Conservation (phyloP, 805 yeast species). For the Starmerella bacillaris region DNA sequence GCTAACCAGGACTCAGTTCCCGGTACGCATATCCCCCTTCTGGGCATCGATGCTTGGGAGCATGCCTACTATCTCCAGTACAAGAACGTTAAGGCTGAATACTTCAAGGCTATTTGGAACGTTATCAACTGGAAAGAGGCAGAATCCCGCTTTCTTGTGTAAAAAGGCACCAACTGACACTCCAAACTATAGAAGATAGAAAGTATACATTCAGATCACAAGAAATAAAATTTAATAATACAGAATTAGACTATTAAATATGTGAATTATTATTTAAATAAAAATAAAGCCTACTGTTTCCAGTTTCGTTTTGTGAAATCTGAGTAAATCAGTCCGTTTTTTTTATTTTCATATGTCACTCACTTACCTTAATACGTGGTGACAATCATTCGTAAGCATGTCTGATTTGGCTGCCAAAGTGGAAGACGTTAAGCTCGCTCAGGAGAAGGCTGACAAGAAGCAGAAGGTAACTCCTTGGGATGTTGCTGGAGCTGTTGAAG, state of each 20-base stretch:
- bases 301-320: too few relatives aligned
- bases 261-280: too few relatives aligned
- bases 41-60: constrained; percentile 93
- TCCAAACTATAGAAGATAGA: too few relatives aligned
- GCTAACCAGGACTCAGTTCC: constrained; percentile 75
- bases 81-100: constrained; percentile 77
- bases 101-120: constrained; percentile 87
- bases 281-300: too few relatives aligned
- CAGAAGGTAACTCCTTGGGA: constrained; percentile 92
- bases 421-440: constrained; percentile 8
- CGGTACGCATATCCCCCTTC: constrained; percentile 50
- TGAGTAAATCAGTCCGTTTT: too few relatives aligned
- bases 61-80: constrained; percentile 90
- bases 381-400: constrained; percentile 6
- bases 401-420: constrained; percentile 15
- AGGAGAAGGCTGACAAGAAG: constrained; percentile 6
- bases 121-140: constrained; percentile 91
- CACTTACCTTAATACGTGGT: too few relatives aligned
- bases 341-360: too few relatives aligned
- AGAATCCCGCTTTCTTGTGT: constrained; percentile 35
- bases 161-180: too few relatives aligned
- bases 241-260: too few relatives aligned
- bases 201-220: too few relatives aligned
- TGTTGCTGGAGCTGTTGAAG: constrained; percentile 94
- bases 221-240: too few relatives aligned